These are phyloP conservation scores for Chrysoporthe cubensis DNA, from an alignment of 2,329 filamentous ascomycete species.

Conservation along the genomic window DNA sequence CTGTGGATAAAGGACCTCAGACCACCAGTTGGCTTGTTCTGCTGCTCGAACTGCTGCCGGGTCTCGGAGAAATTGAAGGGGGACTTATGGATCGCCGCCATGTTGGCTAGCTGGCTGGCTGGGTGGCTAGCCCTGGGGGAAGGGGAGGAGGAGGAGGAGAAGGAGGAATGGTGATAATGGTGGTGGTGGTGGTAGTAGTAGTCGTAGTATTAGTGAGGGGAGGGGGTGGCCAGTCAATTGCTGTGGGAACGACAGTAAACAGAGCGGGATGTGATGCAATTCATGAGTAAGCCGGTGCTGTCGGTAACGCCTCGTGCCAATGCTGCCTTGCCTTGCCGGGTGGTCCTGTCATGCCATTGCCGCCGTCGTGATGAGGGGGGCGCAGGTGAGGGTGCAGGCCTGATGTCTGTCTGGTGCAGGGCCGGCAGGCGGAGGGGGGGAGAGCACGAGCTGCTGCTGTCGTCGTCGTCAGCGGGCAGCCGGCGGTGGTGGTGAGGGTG, in stretches of 20 bases:
- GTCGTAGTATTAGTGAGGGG: not conserved
- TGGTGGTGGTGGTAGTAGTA: not conserved
- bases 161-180: not conserved
- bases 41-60: conserved; percentile 27
- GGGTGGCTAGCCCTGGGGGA: no score
- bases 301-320: conserved; percentile 16
- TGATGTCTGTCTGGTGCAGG: no score
- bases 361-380: not conserved
- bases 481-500: not conserved
- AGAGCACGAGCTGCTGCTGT: not conserved
- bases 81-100: conserved; percentile 28
- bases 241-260: conserved; percentile 19
- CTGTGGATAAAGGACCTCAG: conserved; percentile 26
- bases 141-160: not conserved
- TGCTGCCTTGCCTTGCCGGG: not conserved
- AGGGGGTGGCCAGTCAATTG: conserved; percentile 13
- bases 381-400: no score
- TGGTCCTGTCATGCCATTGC: conserved; percentile 16
- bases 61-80: conserved; percentile 28
- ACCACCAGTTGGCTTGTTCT: conserved; percentile 22
- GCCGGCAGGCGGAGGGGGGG: no score
- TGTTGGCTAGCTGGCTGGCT: conserved; percentile 10
- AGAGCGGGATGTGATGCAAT: conserved; percentile 17
- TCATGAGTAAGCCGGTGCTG: conserved; percentile 8
- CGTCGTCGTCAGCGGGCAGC: not conserved